These are phyloP conservation scores for Chloris gayana DNA, from an alignment of 176 grass and related monocot species.

Conservation along the genomic window DNA sequence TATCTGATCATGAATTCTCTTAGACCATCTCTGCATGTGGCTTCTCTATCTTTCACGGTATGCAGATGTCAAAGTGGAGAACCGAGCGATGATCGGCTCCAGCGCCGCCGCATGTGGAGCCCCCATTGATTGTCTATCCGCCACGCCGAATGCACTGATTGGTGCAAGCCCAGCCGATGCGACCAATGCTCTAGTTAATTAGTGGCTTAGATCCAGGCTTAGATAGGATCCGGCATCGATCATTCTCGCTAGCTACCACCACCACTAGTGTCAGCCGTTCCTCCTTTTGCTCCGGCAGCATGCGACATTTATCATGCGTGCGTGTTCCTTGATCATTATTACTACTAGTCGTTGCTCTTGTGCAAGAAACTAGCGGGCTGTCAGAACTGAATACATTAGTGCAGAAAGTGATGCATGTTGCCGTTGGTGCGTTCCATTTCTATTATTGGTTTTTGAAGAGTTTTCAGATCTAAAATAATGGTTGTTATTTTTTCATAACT, in stretches of 20 bases:
- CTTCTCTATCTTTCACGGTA: too few relatives aligned
- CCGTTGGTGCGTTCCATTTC: neutral
- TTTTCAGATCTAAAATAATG: too few relatives aligned
- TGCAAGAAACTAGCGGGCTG: neutral
- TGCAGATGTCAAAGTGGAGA: too few relatives aligned
- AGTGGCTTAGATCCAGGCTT: neutral
- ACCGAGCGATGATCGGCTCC: neutral
- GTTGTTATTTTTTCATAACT: too few relatives aligned
- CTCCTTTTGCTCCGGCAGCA: neutral
- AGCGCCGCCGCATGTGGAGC: neutral
- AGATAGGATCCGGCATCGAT: slow-evolving; percentile 27
- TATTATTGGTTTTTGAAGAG: neutral
- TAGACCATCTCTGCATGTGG: too few relatives aligned
- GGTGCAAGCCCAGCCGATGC: neutral
- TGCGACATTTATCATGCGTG: slow-evolving; percentile 26
- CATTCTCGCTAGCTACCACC: slow-evolving; percentile 14
- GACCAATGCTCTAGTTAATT: neutral
- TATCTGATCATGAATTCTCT: too few relatives aligned
- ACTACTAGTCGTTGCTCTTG: slow-evolving; percentile 22
- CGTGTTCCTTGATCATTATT: neutral
- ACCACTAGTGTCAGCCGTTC: neutral
- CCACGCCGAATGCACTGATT: slow-evolving; percentile 18
- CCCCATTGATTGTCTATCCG: neutral
- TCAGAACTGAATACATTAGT: neutral
- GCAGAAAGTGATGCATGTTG: neutral